Percentiles rank a stretch among this genome's conserved stretches.
These are phyloP conservation scores for Colletotrichum eleusines DNA, from an alignment of 2,329 filamentous ascomycete genomes.

Conservation along the genomic window DNA sequence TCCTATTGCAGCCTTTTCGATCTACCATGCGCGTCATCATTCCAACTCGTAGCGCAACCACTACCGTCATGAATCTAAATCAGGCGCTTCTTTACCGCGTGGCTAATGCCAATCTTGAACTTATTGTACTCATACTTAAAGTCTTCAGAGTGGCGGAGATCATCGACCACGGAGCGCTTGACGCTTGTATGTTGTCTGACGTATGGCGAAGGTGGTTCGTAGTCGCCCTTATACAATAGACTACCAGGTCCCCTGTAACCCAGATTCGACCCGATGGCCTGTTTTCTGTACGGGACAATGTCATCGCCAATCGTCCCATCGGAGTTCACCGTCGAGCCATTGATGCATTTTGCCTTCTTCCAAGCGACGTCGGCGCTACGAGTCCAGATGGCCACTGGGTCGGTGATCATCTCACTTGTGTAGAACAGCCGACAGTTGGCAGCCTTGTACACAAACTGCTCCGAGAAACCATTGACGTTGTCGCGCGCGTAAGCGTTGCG, in stretches of 20 bases:
- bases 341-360: conserved; percentile 49
- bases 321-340: conserved; percentile 33
- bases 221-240: conserved; percentile 23
- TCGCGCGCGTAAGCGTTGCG: conserved; percentile 51
- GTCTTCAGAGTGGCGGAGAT: background rate
- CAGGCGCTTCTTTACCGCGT: background rate
- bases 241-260: conserved; percentile 37
- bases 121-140: conserved; percentile 13
- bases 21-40: too few species aligned
- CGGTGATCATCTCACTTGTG: conserved; percentile 61
- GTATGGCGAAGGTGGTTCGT: conserved; percentile 17
- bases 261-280: conserved; percentile 18
- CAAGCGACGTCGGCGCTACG: conserved; percentile 55
- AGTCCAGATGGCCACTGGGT: conserved; percentile 63
- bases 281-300: conserved; percentile 10
- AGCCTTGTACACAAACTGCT: conserved; percentile 69
- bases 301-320: conserved; percentile 38
- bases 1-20: too few species aligned
- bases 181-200: background rate
- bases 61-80: background rate
- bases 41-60: accelerated
- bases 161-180: conserved; percentile 21
- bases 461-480: conserved; percentile 52
- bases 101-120: background rate
- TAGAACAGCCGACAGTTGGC: conserved; percentile 70